Evolutionary conservation across 2,329 filamentous ascomycete species (phyloP), one percentile per base, ranked within the genome.

Genomic region (Pyricularia grisea): DNA sequence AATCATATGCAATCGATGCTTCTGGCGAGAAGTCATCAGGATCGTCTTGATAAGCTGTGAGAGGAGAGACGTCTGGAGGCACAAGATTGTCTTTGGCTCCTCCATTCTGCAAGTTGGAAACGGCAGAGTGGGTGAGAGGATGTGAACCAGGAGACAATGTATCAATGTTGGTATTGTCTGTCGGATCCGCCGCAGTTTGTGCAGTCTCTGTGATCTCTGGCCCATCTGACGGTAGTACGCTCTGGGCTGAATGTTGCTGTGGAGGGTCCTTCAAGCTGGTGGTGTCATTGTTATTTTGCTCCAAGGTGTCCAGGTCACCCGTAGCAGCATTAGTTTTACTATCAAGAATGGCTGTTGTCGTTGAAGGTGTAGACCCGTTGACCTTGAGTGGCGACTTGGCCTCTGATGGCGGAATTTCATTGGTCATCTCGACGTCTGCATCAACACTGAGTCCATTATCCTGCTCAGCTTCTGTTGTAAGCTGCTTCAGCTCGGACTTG

Each of bases 401-500:
- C 28, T 67, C 65, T 33, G 65, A 66, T 60, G 30, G 58, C 23
- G 25, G 63, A 17, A 25, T 67, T 12, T 70, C 73, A 69, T 79
- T 77, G 11, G 71, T 71, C 77, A 83, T 81, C 3, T 77, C 72
- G 20, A 76, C 71, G 69, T 81, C 78, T 7, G 73, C 71, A 60
- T 68, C 2, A 25, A 14, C 23, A 63, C 17, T 28, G 25, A 63
- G 12, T 17, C 28, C 25, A 11, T 63, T 17, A 17, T 31, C 27
- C 10, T 67, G 75, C 73, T 73, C 73, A 33, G 77, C 77, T 58
- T 84, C 79, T 4, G 80, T 75, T 68, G 85, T 81, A 66, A 89
- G 79, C 70, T 83, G 79, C 71, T 85, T 81, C 60, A 88, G 73
- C 70, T 89, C 87, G 0, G 84, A 83, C 73, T 87, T 87, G 60